phyloP scores from a whole-genome alignment of 768 basidiomycete genomes.

The Calvatia gigantea region DNA sequence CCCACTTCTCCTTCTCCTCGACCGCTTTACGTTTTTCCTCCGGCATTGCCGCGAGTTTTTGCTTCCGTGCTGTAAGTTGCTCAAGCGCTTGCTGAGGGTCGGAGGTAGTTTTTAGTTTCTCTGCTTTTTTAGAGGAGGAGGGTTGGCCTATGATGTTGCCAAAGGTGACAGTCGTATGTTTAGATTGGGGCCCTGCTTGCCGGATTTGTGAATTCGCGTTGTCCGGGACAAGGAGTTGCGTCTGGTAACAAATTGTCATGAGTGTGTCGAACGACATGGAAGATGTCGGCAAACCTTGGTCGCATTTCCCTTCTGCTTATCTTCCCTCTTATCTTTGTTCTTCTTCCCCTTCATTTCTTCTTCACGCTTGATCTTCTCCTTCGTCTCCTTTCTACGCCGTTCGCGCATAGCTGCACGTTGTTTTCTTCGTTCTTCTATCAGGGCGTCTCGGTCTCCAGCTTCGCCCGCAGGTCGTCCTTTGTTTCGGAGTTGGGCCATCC shows the following conservation, averaged over 20 bases:
- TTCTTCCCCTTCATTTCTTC: conserved; percentile 51
- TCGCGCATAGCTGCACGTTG: conserved; percentile 84
- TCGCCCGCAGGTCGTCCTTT: conserved; percentile 30
- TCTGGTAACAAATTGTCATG: conserved; percentile 33
- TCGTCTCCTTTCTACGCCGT: conserved; percentile 79
- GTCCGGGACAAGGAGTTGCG: conserved; percentile 72
- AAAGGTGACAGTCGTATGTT: conserved; percentile 68
- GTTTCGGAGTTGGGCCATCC: conserved; percentile 66
- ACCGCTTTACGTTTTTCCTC: conserved; percentile 80
- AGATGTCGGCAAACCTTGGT: conserved; percentile 46
- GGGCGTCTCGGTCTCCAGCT: conserved; percentile 69
- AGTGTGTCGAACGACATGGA: neutral
- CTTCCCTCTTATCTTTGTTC: conserved; percentile 31
- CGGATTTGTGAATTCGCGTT: conserved; percentile 24
- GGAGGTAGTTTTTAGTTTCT: conserved; percentile 63
- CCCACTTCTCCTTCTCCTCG: conserved; percentile 85
- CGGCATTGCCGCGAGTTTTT: conserved; percentile 70
- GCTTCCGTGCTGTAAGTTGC: conserved; percentile 73
- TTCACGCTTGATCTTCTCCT: conserved; percentile 72
- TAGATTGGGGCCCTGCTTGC: conserved; percentile 28
- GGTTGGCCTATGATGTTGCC: conserved; percentile 51
- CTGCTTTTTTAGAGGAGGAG: conserved; percentile 46
- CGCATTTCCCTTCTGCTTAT: conserved; percentile 36
- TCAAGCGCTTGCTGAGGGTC: conserved; percentile 85
- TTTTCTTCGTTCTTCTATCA: conserved; percentile 75